Evolutionary conservation across 371 early-diverging fungal species (phyloP), one percentile per base, ranked within the genome.

Genomic region (Lichtheimia hyalospora): DNA sequence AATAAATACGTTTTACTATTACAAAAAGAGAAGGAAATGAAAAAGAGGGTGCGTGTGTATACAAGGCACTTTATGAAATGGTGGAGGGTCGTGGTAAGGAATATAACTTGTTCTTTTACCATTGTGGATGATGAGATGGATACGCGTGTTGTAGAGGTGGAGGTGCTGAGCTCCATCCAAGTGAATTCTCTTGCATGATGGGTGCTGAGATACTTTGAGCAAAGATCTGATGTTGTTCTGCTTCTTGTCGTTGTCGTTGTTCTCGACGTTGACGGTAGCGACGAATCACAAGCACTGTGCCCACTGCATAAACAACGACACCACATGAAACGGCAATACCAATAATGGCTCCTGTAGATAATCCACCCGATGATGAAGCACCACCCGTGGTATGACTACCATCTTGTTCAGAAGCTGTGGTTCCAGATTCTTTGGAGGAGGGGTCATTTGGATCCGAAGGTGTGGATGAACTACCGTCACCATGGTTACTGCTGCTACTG

Each of bases 251-350:
- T 50, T 68, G 51, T 14, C 69, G 71, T 24, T 53, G 61, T 6
- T 46, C 53, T 15, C 71, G 63, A 25, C 71, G 67, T n/a, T 60
- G 60, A 20, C 75, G 74, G 56, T 79, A 79, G 1, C 69, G 66
- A 16, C 63, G 62, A 18, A 74, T 66, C 5, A 63, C 54, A 1
- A 55, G 69, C 12, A 76, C 61, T 0, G 80, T 74, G 46, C 73
- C 77, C 14, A 71, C 71, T 4, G 80, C 77, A 61, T 79, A 79
- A 2, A 79, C 64, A 12, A 62, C 69, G 13, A 71, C 67, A 53
- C 77, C 77, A 13, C 67, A 67, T 5, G 77, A 74, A 0, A 79
- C 77, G 54, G 73, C 70, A 39, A 79, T 76, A 54, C 77, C 80
- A 42, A 79, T 70, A 51, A 79, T 65, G 7, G 69, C 61, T 0